Conservation (phyloP, 345 rosid species). For the Gossypium anomalum region DNA sequence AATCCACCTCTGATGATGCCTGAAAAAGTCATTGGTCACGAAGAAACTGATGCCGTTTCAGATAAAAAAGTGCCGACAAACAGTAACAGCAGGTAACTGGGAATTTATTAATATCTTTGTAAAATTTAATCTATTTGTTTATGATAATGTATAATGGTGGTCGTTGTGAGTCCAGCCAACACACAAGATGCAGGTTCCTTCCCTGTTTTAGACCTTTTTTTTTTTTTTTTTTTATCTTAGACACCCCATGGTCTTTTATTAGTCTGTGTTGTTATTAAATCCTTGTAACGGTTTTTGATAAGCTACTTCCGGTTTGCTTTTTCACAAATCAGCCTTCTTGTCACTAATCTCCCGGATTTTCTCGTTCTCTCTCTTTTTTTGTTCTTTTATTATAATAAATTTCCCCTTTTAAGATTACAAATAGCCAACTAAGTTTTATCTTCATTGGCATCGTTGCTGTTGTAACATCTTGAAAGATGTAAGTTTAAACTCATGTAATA, state of each 20-base stretch:
- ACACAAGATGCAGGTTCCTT: slow-evolving; percentile 7
- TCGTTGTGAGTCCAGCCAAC: neutral
- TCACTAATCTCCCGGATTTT: neutral
- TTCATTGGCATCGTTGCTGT: no score
- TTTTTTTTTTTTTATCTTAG: neutral
- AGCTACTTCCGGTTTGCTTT: neutral
- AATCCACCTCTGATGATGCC: slow-evolving; percentile 37
- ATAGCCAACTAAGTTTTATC: no score
- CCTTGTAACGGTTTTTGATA: neutral
- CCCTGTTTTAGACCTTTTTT: neutral
- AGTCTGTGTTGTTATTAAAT: neutral
- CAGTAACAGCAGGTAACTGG: neutral
- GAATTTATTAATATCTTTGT: neutral
- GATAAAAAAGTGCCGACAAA: neutral
- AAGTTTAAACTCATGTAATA: no score
- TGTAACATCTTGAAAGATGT: no score
- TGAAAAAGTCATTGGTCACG: slow-evolving; percentile 29
- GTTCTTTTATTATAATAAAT: no score
- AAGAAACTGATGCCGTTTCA: slow-evolving; percentile 19
- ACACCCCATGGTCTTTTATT: neutral
- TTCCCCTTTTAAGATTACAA: no score
- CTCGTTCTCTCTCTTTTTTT: no score
- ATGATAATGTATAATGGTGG: slow-evolving; percentile 10
- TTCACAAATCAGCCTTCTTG: neutral
- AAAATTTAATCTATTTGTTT: slow-evolving; percentile 6